Conservation (phyloP, 2,329 filamentous ascomycete species). For the Ceratocystiopsis sp. region DNA sequence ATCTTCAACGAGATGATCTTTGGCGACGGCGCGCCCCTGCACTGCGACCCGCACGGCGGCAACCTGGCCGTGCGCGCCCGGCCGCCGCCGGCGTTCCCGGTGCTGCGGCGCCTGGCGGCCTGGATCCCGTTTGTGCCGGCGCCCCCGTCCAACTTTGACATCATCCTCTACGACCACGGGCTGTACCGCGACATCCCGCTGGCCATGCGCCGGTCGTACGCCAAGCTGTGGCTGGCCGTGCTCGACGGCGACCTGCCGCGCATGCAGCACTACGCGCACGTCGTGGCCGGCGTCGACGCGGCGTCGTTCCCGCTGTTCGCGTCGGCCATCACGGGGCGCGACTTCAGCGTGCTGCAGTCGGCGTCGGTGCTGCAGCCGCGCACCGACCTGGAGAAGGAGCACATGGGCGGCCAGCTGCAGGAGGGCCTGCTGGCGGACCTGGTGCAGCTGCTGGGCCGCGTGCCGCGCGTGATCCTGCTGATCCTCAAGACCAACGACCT, state of each 20-base stretch:
- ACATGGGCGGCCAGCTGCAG: slow-evolving; percentile 68
- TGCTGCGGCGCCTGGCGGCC: not conserved
- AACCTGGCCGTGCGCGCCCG: slow-evolving; percentile 64
- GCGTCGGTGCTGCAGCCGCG: slow-evolving; percentile 35
- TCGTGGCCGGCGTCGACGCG: slow-evolving; percentile 77
- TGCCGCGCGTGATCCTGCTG: slow-evolving; percentile 80
- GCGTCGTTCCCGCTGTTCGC: slow-evolving; percentile 91
- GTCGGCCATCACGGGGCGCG: slow-evolving; percentile 85
- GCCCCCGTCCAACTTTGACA: slow-evolving; percentile 61
- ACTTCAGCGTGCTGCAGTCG: slow-evolving; percentile 60
- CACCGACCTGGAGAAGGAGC: slow-evolving; percentile 62
- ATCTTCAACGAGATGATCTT: slow-evolving; percentile 99
- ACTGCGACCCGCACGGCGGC: slow-evolving; percentile 93
- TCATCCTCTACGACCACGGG: slow-evolving; percentile 93
- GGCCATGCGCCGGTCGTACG: slow-evolving; percentile 66
- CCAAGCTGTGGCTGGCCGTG: slow-evolving; percentile 93
- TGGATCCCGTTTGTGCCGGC: slow-evolving; percentile 18
- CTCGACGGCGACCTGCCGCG: slow-evolving; percentile 70
- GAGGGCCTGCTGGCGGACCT: slow-evolving; percentile 80
- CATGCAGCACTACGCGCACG: slow-evolving; percentile 79
- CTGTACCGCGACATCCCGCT: slow-evolving; percentile 84
- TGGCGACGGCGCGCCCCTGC: slow-evolving; percentile 67
- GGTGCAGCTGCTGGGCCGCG: slow-evolving; percentile 71
- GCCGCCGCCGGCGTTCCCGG: not conserved
- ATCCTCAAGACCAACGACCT: slow-evolving; percentile 98